A percentile compares a stretch with the other conserved stretches of the same genome.
Evolutionary conservation across 208 protist genomes (phyloP).

Genomic region (Novymonas esmeraldas): DNA sequence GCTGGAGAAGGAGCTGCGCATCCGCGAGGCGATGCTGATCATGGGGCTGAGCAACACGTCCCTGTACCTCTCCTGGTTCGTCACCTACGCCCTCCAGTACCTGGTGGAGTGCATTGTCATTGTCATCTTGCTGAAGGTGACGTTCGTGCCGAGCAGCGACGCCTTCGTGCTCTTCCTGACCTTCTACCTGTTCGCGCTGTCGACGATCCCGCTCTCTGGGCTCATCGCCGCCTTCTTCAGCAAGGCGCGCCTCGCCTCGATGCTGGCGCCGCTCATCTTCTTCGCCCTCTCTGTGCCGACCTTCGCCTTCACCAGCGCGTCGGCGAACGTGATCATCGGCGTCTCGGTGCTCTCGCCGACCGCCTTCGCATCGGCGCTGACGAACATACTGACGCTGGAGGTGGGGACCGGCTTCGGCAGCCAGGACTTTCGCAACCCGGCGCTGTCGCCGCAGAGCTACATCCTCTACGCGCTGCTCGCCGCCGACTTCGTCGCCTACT

Average conservation of each 20-base stretch:
- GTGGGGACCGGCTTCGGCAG: conserved; percentile 24
- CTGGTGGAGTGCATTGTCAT: conserved; percentile 49
- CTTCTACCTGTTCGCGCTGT: conserved; percentile 55
- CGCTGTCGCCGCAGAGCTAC: conserved; percentile 28
- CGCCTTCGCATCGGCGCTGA: conserved; percentile 45
- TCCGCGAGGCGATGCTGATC: conserved; percentile 87
- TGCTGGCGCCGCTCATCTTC: conserved; percentile 72
- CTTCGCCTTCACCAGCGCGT: conserved; percentile 58
- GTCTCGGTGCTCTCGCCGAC: conserved; percentile 58
- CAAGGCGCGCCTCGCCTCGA: conserved; percentile 61
- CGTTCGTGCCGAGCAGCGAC: conserved; percentile 45
- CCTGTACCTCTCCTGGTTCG: conserved; percentile 62
- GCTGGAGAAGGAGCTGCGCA: conserved; percentile 85
- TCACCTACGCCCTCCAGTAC: conserved; percentile 62
- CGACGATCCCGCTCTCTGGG: conserved; percentile 53
- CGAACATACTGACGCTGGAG: conserved; percentile 46
- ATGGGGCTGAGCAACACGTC: conserved; percentile 75
- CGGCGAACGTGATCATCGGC: conserved; percentile 21
- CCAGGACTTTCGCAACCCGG: conserved; percentile 23
- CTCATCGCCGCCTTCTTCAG: conserved; percentile 75
- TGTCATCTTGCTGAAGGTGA: conserved; percentile 52
- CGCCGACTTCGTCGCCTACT: conserved; percentile 62
- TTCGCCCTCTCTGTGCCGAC: conserved; percentile 63
- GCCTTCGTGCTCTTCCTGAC: conserved; percentile 59
- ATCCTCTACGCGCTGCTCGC: conserved; percentile 29